Percentiles rank a stretch among this genome's conserved stretches.
Conservation (phyloP, 2,329 filamentous ascomycete species). For the Aspergillus unguis region DNA sequence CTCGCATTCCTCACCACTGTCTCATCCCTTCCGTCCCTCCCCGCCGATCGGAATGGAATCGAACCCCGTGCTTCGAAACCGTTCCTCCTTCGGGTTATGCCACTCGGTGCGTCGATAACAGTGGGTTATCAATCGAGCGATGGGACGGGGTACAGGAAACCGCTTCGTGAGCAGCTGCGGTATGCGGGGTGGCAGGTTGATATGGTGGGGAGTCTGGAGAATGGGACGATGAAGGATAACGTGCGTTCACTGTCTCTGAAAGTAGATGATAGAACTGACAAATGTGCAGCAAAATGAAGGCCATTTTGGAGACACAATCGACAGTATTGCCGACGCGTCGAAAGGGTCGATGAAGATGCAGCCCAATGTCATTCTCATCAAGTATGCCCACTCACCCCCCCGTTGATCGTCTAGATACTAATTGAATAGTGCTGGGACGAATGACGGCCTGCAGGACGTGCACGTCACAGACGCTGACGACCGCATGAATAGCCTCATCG, state of each 20-base stretch:
- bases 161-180: conserved; percentile 35
- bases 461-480: conserved; percentile 17
- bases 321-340: conserved; percentile 16
- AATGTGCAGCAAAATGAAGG: conserved; percentile 24
- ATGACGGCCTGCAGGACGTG: conserved; percentile 30
- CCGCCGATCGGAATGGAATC: background rate
- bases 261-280: background rate
- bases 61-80: conserved; percentile 1
- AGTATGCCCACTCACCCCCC: conserved; percentile 15
- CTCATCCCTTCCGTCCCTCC: too few relatives aligned
- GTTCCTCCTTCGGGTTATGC: conserved; percentile 12
- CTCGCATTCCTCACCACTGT: too few relatives aligned
- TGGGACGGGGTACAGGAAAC: conserved; percentile 42
- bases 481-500: conserved; percentile 26
- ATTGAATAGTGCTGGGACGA: conserved; percentile 28
- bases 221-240: conserved; percentile 27
- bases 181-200: conserved; percentile 26
- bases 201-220: conserved; percentile 25
- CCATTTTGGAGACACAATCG: conserved; percentile 22
- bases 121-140: conserved; percentile 29
- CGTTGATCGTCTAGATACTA: background rate
- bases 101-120: conserved; percentile 41
- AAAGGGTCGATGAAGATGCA: conserved; percentile 12
- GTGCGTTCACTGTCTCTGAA: conserved; percentile 12
- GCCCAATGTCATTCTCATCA: conserved; percentile 29